A percentile compares a stretch with the other conserved stretches of the same genome.
These are phyloP conservation scores for Populus davidiana DNA, from an alignment of 345 rosid species.

Conservation along the genomic window DNA sequence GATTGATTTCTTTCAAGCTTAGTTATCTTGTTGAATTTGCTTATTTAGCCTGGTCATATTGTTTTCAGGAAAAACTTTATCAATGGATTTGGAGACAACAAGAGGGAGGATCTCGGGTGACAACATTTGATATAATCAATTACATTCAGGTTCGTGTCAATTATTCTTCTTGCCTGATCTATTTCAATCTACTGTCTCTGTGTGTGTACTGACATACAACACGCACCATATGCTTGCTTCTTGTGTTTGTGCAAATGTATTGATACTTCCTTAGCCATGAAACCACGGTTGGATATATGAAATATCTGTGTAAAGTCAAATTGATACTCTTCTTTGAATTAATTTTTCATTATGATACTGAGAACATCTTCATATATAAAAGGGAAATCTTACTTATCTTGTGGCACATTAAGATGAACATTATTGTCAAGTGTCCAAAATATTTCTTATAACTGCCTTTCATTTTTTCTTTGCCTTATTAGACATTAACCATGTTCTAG, in stretches of 20 bases:
- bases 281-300: neutral
- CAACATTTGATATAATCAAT: constrained; percentile 58
- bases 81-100: constrained; percentile 87
- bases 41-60: constrained; percentile 2
- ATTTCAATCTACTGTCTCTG: neutral
- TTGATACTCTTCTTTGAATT: neutral
- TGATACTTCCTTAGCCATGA: neutral
- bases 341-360: neutral
- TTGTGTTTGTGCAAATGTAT: neutral
- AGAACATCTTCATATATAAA: neutral
- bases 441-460: neutral
- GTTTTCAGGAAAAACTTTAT: constrained; percentile 71
- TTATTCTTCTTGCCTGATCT: neutral
- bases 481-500: neutral
- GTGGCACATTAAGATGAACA: neutral
- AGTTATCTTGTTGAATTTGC: neutral
- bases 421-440: neutral
- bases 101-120: constrained; percentile 75
- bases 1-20: neutral
- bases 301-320: neutral
- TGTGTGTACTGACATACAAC: neutral
- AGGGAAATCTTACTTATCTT: neutral
- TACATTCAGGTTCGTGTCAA: constrained; percentile 59
- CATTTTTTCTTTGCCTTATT: neutral
- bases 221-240: neutral